Base-by-base conservation (phyloP, 805 yeast genomes). In the Starmerella floricola region DNA sequence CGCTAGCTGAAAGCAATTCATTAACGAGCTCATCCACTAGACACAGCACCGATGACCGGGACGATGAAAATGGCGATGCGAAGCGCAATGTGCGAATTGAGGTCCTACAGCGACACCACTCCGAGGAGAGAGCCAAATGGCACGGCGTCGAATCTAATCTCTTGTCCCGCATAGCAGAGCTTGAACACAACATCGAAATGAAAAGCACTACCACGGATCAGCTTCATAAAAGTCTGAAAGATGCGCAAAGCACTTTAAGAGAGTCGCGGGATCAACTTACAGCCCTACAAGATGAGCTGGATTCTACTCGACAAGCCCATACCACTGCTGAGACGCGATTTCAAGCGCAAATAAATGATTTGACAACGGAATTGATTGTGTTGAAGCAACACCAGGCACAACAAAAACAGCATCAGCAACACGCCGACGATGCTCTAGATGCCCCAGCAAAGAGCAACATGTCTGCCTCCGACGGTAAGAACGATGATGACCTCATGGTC, bases 111-210 rank as follows among this genome's bases (percentile, higher is more conserved):
- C 64, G 73, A 2, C 91, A 86, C 57, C 79, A 82, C 50, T 71
- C 81, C 6, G 70, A 77, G 13, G 80, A 88, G 0, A 79, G 79
- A 43, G 84, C 78, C 48, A 83, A 79, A 57, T 84, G 95, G 94
- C 78, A 79, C 43, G 64, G 76, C 16, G 76, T 85, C 33, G 96
- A 91, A 59, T 71, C 79, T 31, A 67, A 75, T 3, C 66, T 85
- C 45, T 63, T 68, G 46, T 58, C 62, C 8, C 72, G 71, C 44
- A 65, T 78, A 16, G 57, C 71, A 4, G 54, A 49, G 27, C 53
- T 53, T 16, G 52, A 49, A 17, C 28, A 29, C 18, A 18, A 23
- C 16, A 20, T 21, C 10, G 47, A 40, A 16, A 16, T 36, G 27
- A 28, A 42, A 12, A 26, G 21, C 13, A 8, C n/a, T 2, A n/a